Percentiles rank a stretch among this genome's conserved stretches.
Evolutionary conservation across 768 basidiomycete species (phyloP).

Genomic region (Tephrocybe sp.): DNA sequence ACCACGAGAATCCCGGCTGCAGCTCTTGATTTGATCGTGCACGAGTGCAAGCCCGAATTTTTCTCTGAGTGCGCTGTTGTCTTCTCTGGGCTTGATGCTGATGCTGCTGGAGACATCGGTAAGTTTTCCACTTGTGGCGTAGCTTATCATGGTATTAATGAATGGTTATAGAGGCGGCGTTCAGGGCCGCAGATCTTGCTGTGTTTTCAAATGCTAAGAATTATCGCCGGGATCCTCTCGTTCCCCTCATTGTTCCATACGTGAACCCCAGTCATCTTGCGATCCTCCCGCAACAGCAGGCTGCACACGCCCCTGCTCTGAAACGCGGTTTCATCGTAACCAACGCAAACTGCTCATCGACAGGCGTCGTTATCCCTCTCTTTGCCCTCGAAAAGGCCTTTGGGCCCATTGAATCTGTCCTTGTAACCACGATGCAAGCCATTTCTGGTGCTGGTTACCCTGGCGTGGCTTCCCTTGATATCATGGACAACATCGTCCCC

Average conservation of each 20-base stretch:
- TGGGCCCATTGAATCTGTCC: conserved; percentile 87
- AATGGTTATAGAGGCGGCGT: conserved; percentile 66
- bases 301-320: conserved; percentile 62
- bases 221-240: conserved; percentile 85
- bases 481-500: conserved; percentile 94
- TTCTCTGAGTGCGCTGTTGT: conserved; percentile 83
- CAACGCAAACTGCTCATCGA: conserved; percentile 98
- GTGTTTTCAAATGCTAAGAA: conserved; percentile 99
- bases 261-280: conserved; percentile 86
- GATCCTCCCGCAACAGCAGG: conserved; percentile 81
- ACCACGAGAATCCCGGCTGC: conserved; percentile 63
- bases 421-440: conserved; percentile 97
- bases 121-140: conserved; percentile 14
- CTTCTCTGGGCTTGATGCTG: conserved; percentile 95
- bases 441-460: conserved; percentile 99
- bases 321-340: conserved; percentile 93
- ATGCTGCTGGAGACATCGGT: conserved; percentile 96
- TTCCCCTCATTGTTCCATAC: conserved; percentile 94
- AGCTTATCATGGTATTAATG: conserved; percentile 7
- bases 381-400: conserved; percentile 86
- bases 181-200: conserved; percentile 82
- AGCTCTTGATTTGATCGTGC: conserved; percentile 63
- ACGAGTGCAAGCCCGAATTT: conserved; percentile 72
- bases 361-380: conserved; percentile 89
- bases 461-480: conserved; percentile 84